Base-by-base conservation (phyloP, 805 yeast species). In the Wickerhamomyces bisporus region DNA sequence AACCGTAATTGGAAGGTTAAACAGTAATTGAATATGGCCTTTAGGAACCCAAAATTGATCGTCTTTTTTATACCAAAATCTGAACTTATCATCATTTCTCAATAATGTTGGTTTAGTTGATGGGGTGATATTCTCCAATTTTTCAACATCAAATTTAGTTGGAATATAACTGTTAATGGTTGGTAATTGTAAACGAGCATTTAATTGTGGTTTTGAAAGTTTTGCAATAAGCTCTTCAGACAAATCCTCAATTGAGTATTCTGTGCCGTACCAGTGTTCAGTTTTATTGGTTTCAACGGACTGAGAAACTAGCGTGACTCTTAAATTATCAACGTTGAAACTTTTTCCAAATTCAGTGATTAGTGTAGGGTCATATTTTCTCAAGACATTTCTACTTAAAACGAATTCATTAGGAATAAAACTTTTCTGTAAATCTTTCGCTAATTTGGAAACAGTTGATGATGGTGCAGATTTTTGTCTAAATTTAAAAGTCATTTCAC, bases 221-320 rank as follows among this genome's bases (percentile, higher is more conserved):
- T 47, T 52, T 9, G 55, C 34, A 6, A 65, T 13, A 3, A 81
- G 57, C 1, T 61, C 63, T 0, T 45, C 31, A 3, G 76, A 64
- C 17, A 86, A 52, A 13, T 66, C 62, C 10, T 62, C 66, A 30
- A 71, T 57, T 3, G 73, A 61, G 56, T 87, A 86, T 48, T 84
- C 83, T 0, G 97, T 87, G 4, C 95, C 96, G 55, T 93, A 91
- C 96, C 96, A 91, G 52, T 77, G 70, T 57, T 91, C 98, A 16
- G 54, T 66, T 13, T 61, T 45, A 38, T 71, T 71, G 3, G 78
- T 70, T 6, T 69, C 70, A 36, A 76, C 68, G 46, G 58, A 74
- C 59, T 66, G 79, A 23, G 75, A 67, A 12, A 77, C 65, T 19
- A 89, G 55, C 31, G 70, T 62, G 5, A 76, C 65, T 43, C 86